Percentiles rank a stretch among this genome's conserved stretches.
phyloP scores from a whole-genome alignment of 2,329 filamentous ascomycete species.

The Phaeosphaeriaceae sp. region DNA sequence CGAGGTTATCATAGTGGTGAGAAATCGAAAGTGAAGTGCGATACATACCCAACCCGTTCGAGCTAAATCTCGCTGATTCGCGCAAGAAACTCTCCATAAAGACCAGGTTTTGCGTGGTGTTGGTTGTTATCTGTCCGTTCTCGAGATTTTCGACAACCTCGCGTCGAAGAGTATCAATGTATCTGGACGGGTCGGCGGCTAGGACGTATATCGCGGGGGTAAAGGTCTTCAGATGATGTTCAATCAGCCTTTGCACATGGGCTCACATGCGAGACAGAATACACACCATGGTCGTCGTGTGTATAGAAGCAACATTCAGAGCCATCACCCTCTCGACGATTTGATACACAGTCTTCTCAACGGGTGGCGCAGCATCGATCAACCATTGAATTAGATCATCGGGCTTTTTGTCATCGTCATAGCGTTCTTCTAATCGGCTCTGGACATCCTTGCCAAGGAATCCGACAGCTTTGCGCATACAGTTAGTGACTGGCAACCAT shows the following conservation, averaged over 20 bases:
- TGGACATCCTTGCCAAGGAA: background rate
- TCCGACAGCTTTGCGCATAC: background rate
- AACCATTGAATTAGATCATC: constrained; percentile 1
- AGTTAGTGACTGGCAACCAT: background rate
- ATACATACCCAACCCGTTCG: background rate
- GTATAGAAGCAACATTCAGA: constrained; percentile 1
- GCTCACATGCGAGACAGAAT: no score
- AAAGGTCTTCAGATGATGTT: background rate
- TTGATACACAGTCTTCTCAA: background rate
- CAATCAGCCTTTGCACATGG: background rate
- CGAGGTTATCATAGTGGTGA: no score
- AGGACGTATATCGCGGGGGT: background rate
- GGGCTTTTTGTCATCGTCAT: background rate
- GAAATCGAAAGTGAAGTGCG: no score
- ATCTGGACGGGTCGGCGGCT: background rate
- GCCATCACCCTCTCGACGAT: background rate
- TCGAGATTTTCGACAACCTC: background rate
- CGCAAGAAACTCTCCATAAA: background rate
- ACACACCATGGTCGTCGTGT: background rate
- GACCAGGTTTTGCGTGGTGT: background rate
- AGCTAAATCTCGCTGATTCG: background rate
- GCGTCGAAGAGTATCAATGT: background rate
- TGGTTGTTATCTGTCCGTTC: background rate
- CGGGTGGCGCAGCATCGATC: background rate
- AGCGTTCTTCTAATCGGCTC: background rate